These are phyloP conservation scores for Aspergillus bertholletiae DNA, from an alignment of 495 filamentous ascomycete species.

Conservation along the genomic window DNA sequence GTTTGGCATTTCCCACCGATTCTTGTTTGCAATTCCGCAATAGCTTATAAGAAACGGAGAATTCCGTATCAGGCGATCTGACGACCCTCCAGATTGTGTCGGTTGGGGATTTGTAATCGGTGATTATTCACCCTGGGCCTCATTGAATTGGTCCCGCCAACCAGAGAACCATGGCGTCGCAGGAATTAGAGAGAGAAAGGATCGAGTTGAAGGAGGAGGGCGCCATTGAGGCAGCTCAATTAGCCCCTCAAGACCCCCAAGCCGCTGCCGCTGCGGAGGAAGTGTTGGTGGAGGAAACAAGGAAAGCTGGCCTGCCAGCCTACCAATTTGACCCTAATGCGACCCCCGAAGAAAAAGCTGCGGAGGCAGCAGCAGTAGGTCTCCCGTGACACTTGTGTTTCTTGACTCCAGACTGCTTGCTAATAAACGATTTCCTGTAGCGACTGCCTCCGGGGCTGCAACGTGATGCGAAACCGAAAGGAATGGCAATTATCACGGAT, in stretches of 20 bases:
- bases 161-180: constrained; percentile 36
- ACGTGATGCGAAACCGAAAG: constrained; percentile 60
- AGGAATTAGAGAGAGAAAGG: constrained; percentile 27
- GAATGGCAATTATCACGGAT: constrained; percentile 69
- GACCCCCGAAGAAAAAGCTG: constrained; percentile 76
- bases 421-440: constrained; percentile 32
- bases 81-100: constrained; percentile 2
- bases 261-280: constrained; percentile 69
- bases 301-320: constrained; percentile 70
- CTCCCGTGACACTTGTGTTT: neutral
- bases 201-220: constrained; percentile 75
- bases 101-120: constrained; percentile 13
- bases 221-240: constrained; percentile 55
- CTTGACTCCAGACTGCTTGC: neutral
- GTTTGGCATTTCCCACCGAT: neutral
- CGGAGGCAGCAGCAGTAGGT: constrained; percentile 73
- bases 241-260: constrained; percentile 62
- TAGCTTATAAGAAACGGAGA: neutral
- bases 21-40: neutral
- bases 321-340: constrained; percentile 88
- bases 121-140: constrained; percentile 16
- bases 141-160: constrained; percentile 2
- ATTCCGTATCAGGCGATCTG: constrained; percentile 1
- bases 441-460: constrained; percentile 60
- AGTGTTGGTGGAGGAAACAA: constrained; percentile 69